Base-by-base conservation (phyloP, 2,329 filamentous ascomycete genomes). In the Fusarium sp. region DNA sequence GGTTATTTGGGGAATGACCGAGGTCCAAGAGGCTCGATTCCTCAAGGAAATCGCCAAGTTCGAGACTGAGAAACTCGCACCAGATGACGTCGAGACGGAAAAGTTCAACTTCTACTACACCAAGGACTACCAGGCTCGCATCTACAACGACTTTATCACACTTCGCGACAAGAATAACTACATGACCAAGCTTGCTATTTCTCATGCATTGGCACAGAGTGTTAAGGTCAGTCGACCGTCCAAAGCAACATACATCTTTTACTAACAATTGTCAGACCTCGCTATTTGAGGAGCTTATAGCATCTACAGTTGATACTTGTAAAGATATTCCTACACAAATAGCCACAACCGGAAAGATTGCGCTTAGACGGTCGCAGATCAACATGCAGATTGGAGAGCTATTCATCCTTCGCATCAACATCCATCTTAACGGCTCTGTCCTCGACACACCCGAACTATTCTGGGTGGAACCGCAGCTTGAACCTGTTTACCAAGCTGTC, bases 41-140 rank as follows among this genome's bases (percentile, higher is more conserved):
- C 83, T 99, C 17, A 96, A 96, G 72, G 95, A 99, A 73, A 91
- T 99, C 64, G 88, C 93, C 56, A 97, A 96, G 75, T 99, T 98
- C 72, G 96, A 97, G 78, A 87, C 89, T 39, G 95, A 97, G 76
- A 97, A 97, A 78, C 85, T 98, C 47, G 89, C 89, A 24, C 88
- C 91, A 12, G 94, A 97, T 75, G 93, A 97, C 71, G 90, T 97
- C 28, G 95, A 99, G 81, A 93, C 94, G 45, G 96, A 99, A 79
- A 93, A 95, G 75, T 99, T 99, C 85, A 99, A 99, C 78, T 99
- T 98, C 79, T 99, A 99, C 83, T 98, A 99, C 82, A 98, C 96
- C 4, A 88, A 92, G 73, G 95, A 98, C 77, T 99, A 99, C 77
- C 96, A 99, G 80, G 93, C 96, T 21, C 91, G 96, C 50, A 99